Base-by-base conservation (phyloP, 2,329 filamentous ascomycete species). In the Botrytis fabae region DNA sequence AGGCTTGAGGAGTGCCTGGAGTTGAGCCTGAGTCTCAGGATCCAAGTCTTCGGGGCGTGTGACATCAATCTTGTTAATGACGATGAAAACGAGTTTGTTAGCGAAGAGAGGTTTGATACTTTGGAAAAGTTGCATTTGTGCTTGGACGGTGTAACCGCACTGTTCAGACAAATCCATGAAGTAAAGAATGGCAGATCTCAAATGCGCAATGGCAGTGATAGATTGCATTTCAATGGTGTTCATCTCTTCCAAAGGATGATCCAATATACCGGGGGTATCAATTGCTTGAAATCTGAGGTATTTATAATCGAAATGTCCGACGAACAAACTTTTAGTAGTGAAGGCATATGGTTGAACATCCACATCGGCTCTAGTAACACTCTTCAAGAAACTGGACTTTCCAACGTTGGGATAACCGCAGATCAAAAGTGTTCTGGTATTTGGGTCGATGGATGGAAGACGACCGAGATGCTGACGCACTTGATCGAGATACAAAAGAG, bases 191-290 rank as follows among this genome's bases (percentile, higher is more conserved):
- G 95, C 95, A 60, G 95, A 97, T 79, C 95, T 90, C 81, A 99
- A 87, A 86, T 99, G 97, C 69, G 96, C 96, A 85, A 99, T 97
- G 18, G 97, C 96, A 28, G 95, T 98, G 78, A 99, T 98, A 75
- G 93, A 93, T 86, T 98, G 96, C 94, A 98, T 98, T 84, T 99
- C 96, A 81, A 99, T 99, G 5, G 96, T 98, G 85, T 98, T 97
- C 96, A 98, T 99, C 85, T 98, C 96, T 84, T 98, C 96, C 14
- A 99, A 89, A 51, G 95, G 95, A 82, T 99, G 96, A 79, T 99
- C 96, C 75, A 99, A 86, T 78, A 99, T 97, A 86, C 96, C 96
- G n/a, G 95, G 95, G 18, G 96, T 99, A 84, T 99, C 96, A 78
- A 99, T 98, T 42, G 94, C 95, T 85, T 95, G 92, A 85, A 94